These are phyloP conservation scores for Hanseniaspora lindneri DNA, from an alignment of 805 yeast species.

Conservation along the genomic window DNA sequence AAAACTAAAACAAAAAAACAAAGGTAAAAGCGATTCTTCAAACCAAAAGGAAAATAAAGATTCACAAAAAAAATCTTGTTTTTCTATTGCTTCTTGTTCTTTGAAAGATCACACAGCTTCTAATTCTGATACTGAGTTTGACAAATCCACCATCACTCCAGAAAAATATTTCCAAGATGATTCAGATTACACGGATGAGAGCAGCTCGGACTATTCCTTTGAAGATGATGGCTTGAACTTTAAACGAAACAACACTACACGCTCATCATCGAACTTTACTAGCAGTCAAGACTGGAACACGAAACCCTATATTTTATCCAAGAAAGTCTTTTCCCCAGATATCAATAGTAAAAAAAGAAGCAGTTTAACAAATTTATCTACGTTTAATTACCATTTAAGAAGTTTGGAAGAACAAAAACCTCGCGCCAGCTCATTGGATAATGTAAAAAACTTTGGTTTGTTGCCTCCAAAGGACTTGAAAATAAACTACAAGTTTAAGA, in stretches of 20 bases:
- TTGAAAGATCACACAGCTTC: not conserved
- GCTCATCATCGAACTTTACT: not conserved
- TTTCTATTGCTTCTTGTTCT: too few species aligned
- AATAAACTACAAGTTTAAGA: not conserved
- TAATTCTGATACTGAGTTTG: too few species aligned
- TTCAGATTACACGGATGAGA: not conserved
- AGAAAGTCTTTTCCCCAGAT: not conserved
- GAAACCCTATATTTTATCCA: not conserved
- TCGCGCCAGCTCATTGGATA: not conserved
- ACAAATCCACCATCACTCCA: too few species aligned
- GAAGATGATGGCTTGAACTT: constrained; percentile 13
- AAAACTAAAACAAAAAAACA: constrained; percentile 3
- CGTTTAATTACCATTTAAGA: not conserved
- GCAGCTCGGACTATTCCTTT: not conserved
- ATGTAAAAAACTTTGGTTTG: not conserved
- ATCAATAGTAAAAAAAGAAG: not conserved
- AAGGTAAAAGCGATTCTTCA: not conserved
- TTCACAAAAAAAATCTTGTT: too few species aligned
- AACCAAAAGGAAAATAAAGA: not conserved
- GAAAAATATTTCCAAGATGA: not conserved
- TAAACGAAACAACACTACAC: not conserved
- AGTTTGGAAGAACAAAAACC: not conserved
- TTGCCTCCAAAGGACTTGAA: not conserved
- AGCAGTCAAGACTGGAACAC: not conserved
- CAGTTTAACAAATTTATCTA: not conserved